phyloP scores from a whole-genome alignment of 2,329 filamentous ascomycete genomes.

The Penicillium sp. region DNA sequence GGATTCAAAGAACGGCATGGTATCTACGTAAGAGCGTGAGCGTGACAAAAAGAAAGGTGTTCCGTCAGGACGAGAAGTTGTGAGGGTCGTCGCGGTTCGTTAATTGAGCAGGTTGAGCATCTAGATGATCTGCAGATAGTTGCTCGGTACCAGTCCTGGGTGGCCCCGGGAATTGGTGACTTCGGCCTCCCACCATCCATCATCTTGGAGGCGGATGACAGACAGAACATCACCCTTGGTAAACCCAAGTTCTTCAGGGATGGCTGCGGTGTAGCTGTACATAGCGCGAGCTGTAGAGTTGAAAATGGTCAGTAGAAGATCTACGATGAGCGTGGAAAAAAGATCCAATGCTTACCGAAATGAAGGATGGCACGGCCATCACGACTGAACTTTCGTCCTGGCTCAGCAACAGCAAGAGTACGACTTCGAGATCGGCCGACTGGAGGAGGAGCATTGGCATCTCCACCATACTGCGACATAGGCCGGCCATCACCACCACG shows the following conservation, averaged over 20 bases:
- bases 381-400: constrained; percentile 69
- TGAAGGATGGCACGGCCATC: constrained; percentile 88
- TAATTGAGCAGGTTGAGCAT: constrained; percentile 15
- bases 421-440: constrained; percentile 68
- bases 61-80: constrained; percentile 24
- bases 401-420: constrained; percentile 79
- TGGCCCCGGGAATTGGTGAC: constrained; percentile 61
- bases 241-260: constrained; percentile 92
- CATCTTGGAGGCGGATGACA: constrained; percentile 87
- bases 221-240: constrained; percentile 89
- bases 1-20: constrained; percentile 18
- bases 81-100: constrained; percentile 30
- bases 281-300: constrained; percentile 75
- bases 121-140: constrained; percentile 65
- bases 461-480: constrained; percentile 54
- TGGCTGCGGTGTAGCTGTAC: constrained; percentile 92
- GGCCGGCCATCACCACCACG: constrained; percentile 55
- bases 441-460: constrained; percentile 47
- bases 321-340: too few relatives aligned
- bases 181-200: constrained; percentile 99
- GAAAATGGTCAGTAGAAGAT: constrained; percentile 19
- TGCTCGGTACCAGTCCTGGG: constrained; percentile 65
- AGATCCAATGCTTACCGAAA: constrained; percentile 70
- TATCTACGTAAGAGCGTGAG: constrained; percentile 25
- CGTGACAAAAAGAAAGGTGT: constrained; percentile 13